Conservation (phyloP, 495 filamentous ascomycete species). For the Aspergillus baeticus region DNA sequence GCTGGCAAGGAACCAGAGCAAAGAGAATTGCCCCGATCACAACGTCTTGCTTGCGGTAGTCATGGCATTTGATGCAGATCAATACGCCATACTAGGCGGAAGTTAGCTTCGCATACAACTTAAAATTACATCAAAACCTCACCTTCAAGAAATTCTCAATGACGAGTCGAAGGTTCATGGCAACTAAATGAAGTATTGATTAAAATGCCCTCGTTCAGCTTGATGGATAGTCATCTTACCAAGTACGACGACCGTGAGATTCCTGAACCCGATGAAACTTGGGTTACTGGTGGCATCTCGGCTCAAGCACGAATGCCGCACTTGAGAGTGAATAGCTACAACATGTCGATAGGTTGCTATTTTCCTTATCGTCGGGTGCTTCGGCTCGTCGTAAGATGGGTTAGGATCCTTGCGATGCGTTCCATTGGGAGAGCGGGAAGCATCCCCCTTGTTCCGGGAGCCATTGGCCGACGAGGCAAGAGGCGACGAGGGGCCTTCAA, state of each 20-base stretch:
- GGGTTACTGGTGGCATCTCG: constrained; percentile 70
- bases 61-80: constrained; percentile 87
- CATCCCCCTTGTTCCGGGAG: neutral
- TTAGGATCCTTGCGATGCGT: constrained; percentile 3
- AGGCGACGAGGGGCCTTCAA: neutral
- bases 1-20: constrained; percentile 81
- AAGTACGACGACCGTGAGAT: constrained; percentile 92
- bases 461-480: neutral
- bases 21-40: constrained; percentile 73
- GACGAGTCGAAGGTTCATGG: constrained; percentile 87
- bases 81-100: constrained; percentile 77
- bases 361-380: constrained; percentile 2
- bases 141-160: constrained; percentile 98
- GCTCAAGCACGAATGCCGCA: constrained; percentile 77
- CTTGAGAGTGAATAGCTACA: constrained; percentile 73
- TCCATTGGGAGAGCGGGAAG: constrained; percentile 1
- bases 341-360: constrained; percentile 79
- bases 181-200: constrained; percentile 53
- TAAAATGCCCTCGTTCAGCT: neutral
- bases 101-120: neutral
- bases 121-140: constrained; percentile 15
- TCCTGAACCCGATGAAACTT: constrained; percentile 90
- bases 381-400: neutral
- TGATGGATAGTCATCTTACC: constrained; percentile 45
- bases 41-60: constrained; percentile 79